Evolutionary conservation across 1,284 basidiomycete species (phyloP), one percentile per base, ranked within the genome.

Genomic region (Mycosarcoma maydis): DNA sequence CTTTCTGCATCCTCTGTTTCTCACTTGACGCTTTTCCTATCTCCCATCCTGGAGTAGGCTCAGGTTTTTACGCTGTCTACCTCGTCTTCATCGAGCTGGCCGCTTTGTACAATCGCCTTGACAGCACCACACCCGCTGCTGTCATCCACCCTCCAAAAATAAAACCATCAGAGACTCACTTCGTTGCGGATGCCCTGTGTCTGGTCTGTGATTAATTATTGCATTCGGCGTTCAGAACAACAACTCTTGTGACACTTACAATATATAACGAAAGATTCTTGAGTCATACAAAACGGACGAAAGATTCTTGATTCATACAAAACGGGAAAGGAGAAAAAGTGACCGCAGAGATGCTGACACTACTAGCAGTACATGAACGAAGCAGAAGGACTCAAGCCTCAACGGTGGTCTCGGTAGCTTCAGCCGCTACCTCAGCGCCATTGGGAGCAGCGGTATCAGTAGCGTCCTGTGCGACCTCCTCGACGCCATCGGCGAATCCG

Each of bases 91-190:
- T 22, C 30, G 42, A 47, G 33, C 27, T 47, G 19, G 19, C 37
- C 52, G 26, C 52, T 55, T 61, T 61, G 59, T 61, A 61, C 52
- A 49, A 45, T 51, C 52, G 26, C 48, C 32, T 22, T 13, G 38
- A 32, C 32, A 46, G 43, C 32, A 23, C 22, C 23, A 19, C 8
- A 11, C 14, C 23, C 9, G 39, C 33, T 19, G 30, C 38, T 33
- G 37, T 49, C 49, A 52, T 44, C 19, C 49, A 43, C 34, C 47
- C 16, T 17, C 39, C 41, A 43, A 51, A 52, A 43, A 43, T 51
- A 34, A 33, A 45, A 33, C 51, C 45, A 49, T 50, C 58, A 60
- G 44, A 58, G 47, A 40, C 50, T 36, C 50, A 19, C 11, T 16
- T 37, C 17, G 8, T 48, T 43, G 32, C 52, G 33, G 46, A 37